phyloP scores from a whole-genome alignment of 805 yeast species.

The Candida tallmaniae region DNA sequence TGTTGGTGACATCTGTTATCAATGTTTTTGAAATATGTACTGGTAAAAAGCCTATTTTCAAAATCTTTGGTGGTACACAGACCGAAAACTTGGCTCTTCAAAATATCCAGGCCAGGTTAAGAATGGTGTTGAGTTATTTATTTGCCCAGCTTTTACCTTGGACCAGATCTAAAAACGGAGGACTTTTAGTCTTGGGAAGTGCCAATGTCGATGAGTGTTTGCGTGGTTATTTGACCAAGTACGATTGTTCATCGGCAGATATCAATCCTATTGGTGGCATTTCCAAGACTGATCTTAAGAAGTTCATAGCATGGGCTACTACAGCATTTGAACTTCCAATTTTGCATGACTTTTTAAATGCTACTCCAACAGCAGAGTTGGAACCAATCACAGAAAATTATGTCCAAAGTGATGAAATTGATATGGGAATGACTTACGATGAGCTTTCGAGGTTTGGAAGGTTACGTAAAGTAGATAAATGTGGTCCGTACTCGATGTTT shows the following conservation, averaged over 20 bases:
- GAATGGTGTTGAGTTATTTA: slow-evolving; percentile 92
- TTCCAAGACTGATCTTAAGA: slow-evolving; percentile 87
- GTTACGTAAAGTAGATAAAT: slow-evolving; percentile 84
- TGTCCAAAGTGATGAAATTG: slow-evolving; percentile 94
- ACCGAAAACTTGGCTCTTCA: slow-evolving; percentile 93
- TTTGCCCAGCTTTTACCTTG: slow-evolving; percentile 95
- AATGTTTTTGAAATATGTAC: slow-evolving; percentile 82
- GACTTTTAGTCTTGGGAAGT: slow-evolving; percentile 86
- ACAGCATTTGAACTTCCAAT: slow-evolving; percentile 69
- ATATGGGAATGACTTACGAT: slow-evolving; percentile 98
- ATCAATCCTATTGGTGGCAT: slow-evolving; percentile 98
- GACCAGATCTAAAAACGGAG: slow-evolving; percentile 76
- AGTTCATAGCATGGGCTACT: slow-evolving; percentile 79
- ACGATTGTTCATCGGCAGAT: slow-evolving; percentile 97
- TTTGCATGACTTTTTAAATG: slow-evolving; percentile 71
- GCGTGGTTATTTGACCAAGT: slow-evolving; percentile 92
- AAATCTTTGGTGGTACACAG: slow-evolving; percentile 88
- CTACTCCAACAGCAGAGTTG: slow-evolving; percentile 96
- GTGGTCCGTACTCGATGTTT: slow-evolving; percentile 97
- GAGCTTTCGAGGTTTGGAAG: slow-evolving; percentile 89
- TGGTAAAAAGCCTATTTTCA: slow-evolving; percentile 83
- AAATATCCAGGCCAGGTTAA: slow-evolving; percentile 90
- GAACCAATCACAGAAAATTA: slow-evolving; percentile 93
- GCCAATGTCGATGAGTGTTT: slow-evolving; percentile 97
- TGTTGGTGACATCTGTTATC: slow-evolving; percentile 68